Evolutionary conservation across 208 protist species (phyloP).

Genomic region (Trypanosomatidae sp.): DNA sequence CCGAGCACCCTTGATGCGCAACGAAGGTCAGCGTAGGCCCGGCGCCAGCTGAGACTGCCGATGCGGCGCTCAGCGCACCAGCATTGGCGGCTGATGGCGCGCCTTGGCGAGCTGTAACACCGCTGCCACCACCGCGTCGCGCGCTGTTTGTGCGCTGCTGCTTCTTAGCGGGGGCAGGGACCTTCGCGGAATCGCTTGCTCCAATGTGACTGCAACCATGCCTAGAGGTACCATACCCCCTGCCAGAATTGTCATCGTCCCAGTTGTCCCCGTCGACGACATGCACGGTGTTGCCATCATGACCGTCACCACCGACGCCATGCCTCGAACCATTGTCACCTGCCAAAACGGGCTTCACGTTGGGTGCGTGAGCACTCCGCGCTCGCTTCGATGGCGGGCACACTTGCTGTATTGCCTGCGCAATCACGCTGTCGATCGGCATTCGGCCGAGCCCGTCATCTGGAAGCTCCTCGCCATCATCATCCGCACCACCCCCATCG

Average conservation of each 20-base stretch:
- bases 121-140: background rate
- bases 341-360: background rate
- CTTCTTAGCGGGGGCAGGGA: conserved; percentile 3
- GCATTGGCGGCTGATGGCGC: background rate
- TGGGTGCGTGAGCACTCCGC: conserved; percentile 7
- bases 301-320: background rate
- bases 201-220: background rate
- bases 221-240: background rate
- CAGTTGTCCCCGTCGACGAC: background rate
- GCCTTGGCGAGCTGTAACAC: background rate
- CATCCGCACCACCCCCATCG: conserved; percentile 42
- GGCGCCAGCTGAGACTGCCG: background rate
- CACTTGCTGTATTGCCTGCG: conserved; percentile 23
- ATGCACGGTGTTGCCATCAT: background rate
- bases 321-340: background rate
- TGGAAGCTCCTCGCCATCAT: conserved; percentile 55
- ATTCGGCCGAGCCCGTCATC: conserved; percentile 51
- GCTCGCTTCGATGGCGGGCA: conserved; percentile 8
- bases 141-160: conserved; percentile 14
- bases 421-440: conserved; percentile 34
- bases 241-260: background rate
- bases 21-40: conserved; percentile 24
- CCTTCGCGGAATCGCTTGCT: background rate
- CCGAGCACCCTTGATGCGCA: conserved; percentile 8
- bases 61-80: background rate